Conservation (phyloP, 2,329 filamentous ascomycete species). For the Verticillium nubilum region DNA sequence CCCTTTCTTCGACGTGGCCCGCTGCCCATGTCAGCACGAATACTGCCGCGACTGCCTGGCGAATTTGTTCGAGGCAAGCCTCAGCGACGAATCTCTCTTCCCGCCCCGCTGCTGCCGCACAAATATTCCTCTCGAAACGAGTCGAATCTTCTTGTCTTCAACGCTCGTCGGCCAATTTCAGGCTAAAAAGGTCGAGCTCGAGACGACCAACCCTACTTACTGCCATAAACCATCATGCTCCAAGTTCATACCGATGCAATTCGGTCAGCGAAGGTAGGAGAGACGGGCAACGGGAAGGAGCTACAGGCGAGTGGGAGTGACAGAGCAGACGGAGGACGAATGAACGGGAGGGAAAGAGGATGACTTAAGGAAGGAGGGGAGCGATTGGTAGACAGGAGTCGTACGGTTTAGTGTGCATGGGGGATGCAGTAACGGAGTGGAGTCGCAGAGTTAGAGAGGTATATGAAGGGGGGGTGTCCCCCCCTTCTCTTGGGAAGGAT, state of each 20-base stretch:
- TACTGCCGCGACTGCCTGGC: conserved; percentile 47
- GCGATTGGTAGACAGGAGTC: no score
- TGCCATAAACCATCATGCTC: conserved; percentile 40
- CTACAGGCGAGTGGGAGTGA: no score
- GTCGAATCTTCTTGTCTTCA: conserved; percentile 26
- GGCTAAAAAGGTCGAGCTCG: conserved; percentile 42
- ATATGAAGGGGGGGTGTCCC: no score
- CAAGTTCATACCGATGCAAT: conserved; percentile 33
- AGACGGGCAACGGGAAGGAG: no score
- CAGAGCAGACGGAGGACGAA: no score
- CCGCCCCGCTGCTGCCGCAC: conserved; percentile 48
- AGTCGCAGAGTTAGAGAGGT: no score
- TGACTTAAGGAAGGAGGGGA: no score
- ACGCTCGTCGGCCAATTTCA: conserved; percentile 29
- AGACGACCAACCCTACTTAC: conserved; percentile 42
- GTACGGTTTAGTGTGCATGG: no score
- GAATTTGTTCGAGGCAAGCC: conserved; percentile 34
- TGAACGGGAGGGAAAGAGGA: no score
- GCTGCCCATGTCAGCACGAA: conserved; percentile 34
- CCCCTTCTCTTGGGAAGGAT: no score
- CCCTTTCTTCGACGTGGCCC: neutral
- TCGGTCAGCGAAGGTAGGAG: no score
- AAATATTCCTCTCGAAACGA: conserved; percentile 29
- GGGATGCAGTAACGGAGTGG: no score
- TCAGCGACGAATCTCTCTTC: conserved; percentile 45